Evolutionary conservation across 2,329 filamentous ascomycete genomes (phyloP), one percentile per base, ranked within the genome.

Genomic region (Diaporthe sp.): DNA sequence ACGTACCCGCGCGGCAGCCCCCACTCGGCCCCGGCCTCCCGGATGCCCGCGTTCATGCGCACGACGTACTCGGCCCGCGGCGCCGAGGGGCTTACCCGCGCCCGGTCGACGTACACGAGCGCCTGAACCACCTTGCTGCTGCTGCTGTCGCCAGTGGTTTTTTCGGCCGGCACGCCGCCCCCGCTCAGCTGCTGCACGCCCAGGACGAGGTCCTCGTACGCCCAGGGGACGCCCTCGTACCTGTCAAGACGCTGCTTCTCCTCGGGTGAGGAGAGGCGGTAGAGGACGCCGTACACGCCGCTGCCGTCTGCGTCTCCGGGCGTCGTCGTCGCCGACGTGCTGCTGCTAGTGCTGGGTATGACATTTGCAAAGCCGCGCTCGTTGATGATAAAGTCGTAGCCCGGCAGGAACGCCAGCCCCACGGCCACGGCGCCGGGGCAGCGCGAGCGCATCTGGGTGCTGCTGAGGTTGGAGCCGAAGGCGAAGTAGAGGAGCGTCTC

Each of bases 31-130:
- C 88, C 76, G n/a, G 90, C 91, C 84, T 94, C 91, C 49, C 83
- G 79, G 47, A 93, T 90, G 1, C 90, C 92, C 75, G 82, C 82
- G 81, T 93, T 92, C 90, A 94, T 93, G 42, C 92, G 82, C 58
- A 82, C 86, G 8, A 93, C 82, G 79, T 93, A 94, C 84, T 93
- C 92, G 4, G 86, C 79, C 79, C 84, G 83, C 5, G 90, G 88
- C 57, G 61, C 74, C 7, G 51, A 37, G 39, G 86, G 84, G 17
- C 65, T 77, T 0, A 83, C 81, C 39, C 86, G 77, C 53, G 84
- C 76, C 53, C 83, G 82, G 79, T 93, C 89, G 42, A 93, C 86
- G 74, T 94, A 94, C 2, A 91, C 89, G 73, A 94, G 83, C 80
- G 89, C 88, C 57, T 37, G 37, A 9, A 60, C 63, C 20, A 4